These are phyloP conservation scores for Suhomyces pyralidae DNA, from an alignment of 805 yeast species.

Conservation along the genomic window DNA sequence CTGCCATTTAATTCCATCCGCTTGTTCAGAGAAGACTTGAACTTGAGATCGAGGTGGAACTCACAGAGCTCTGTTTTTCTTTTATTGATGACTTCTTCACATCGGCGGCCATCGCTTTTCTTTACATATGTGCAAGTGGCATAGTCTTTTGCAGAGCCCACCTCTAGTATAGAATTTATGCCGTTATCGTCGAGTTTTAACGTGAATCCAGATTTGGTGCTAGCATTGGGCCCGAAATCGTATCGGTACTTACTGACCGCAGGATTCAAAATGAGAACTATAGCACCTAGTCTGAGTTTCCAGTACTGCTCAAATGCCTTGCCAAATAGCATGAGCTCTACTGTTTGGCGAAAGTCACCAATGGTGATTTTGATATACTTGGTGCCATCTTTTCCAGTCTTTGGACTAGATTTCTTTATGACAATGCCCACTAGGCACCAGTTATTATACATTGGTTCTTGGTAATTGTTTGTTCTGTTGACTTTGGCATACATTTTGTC, in stretches of 20 bases:
- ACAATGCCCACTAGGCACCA: constrained; percentile 81
- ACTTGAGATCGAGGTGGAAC: constrained; percentile 62
- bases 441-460: constrained; percentile 67
- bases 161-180: constrained; percentile 57
- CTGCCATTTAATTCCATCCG: constrained; percentile 76
- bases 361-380: constrained; percentile 62
- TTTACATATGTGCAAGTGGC: constrained; percentile 61
- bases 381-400: constrained; percentile 36
- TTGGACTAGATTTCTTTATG: constrained; percentile 52
- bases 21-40: constrained; percentile 50
- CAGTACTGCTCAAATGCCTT: constrained; percentile 66
- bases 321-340: constrained; percentile 64
- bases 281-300: constrained; percentile 71
- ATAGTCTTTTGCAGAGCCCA: constrained; percentile 67
- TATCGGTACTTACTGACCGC: constrained; percentile 35
- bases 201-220: constrained; percentile 40
- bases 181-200: constrained; percentile 49
- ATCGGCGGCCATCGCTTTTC: constrained; percentile 44
- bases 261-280: constrained; percentile 77
- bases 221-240: constrained; percentile 18
- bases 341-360: constrained; percentile 62
- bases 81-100: constrained; percentile 60
- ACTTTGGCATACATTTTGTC: constrained; percentile 63
- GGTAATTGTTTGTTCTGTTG: constrained; percentile 57
- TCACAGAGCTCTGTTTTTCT: constrained; percentile 59